Evolutionary conservation across 192 early-diverging fungal species (phyloP), one percentile per base, ranked within the genome.

Genomic region (Mortierella antarctica): DNA sequence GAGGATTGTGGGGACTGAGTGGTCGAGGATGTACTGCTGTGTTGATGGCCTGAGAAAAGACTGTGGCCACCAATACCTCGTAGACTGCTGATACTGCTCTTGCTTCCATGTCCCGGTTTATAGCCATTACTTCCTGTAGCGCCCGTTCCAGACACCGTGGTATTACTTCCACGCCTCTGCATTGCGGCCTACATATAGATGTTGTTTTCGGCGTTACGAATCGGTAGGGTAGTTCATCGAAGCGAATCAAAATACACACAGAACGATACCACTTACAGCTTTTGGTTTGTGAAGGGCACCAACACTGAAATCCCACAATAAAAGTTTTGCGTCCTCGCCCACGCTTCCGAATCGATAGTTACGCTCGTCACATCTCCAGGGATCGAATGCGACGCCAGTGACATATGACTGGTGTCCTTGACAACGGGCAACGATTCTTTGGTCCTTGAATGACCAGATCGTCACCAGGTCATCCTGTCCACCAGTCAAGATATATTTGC

Each of bases 251-350:
- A 51, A 64, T 31, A 51, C 39, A 48, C 15, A 64, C 40, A 56
- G 7, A 74, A 61, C 69, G 61, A 20, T 57, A 47, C 50, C 17
- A 74, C 87, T 76, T 87, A 87, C 86, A 53, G 83, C 82, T 66
- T 92, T 91, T 7, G 96, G 95, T 12, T 92, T 86, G 65, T 92
- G 93, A 40, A 98, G 75, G 1, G 91, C 88, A 11, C 87, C 77
- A 13, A 95, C 85, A 53, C 92, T 93, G 78, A 99, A 97, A 76
- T 99, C 97, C 96, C 97, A 98, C 10, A 99, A 74, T n/a, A 94
- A 78, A 2, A 99, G 67, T 62, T 89, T 87, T 8, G 93, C 89
- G 75, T 98, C 96, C 52, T 99, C 96, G 18, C 94, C 96, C 21
- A 97, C 93, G 67, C 93, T 96, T 55, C 91, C 93, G 78, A 99